Evolutionary conservation across 139 green algal genomes (phyloP).

Genomic region (Mesostigma viride): DNA sequence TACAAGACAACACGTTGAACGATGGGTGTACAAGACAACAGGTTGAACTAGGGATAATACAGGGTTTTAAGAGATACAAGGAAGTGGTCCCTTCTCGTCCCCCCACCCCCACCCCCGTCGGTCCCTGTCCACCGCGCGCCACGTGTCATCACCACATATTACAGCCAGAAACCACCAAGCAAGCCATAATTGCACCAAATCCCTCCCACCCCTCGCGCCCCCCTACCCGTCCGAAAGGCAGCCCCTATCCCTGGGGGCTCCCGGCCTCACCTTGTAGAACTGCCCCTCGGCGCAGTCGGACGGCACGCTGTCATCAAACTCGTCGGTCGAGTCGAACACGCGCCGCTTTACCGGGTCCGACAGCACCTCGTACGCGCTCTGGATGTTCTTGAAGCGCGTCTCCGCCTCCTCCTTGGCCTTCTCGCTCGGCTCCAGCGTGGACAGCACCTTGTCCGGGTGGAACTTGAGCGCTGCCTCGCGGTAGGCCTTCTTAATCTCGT

Average conservation of each 20-base stretch:
- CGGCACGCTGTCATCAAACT: slow-evolving; percentile 89
- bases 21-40: no score
- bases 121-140: no score
- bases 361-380: slow-evolving; percentile 53
- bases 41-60: no score
- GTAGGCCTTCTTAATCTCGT: slow-evolving; percentile 36
- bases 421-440: slow-evolving; percentile 35
- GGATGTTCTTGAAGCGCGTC: slow-evolving; percentile 75
- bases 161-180: no score
- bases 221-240: neutral
- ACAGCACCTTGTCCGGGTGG: slow-evolving; percentile 81
- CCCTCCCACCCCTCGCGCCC: neutral
- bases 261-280: slow-evolving; percentile 88
- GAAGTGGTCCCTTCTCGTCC: no score
- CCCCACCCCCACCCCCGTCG: no score
- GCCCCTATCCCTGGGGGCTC: neutral
- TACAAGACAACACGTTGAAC: no score
- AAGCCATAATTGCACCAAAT: no score
- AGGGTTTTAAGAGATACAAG: no score
- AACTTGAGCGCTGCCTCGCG: slow-evolving; percentile 48
- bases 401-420: slow-evolving; percentile 34
- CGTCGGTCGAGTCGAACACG: slow-evolving; percentile 83
- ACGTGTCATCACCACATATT: no score
- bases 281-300: slow-evolving; percentile 51
- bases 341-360: slow-evolving; percentile 66